phyloP scores from a whole-genome alignment of 1,284 basidiomycete species.

The Kwoniella shivajii region DNA sequence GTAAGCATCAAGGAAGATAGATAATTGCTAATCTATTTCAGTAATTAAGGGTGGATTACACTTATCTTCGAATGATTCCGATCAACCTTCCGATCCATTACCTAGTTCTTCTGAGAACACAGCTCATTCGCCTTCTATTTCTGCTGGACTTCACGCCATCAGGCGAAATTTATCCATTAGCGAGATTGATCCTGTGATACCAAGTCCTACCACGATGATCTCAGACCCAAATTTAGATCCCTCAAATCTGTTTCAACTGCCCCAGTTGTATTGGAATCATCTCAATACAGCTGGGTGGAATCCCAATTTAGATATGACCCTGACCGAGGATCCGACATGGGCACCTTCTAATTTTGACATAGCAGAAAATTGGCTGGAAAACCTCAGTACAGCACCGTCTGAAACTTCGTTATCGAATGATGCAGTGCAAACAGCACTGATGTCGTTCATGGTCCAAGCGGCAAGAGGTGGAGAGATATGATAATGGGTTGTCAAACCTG shows the following conservation, averaged over 20 bases:
- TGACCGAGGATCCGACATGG: neutral
- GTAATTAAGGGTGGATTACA: conserved; percentile 47
- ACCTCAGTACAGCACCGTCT: neutral
- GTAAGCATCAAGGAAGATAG: conserved; percentile 22
- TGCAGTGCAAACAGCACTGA: conserved; percentile 9
- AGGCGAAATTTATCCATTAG: conserved; percentile 24
- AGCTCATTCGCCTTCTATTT: conserved; percentile 4
- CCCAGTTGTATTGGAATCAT: conserved; percentile 46
- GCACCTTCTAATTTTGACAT: neutral
- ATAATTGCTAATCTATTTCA: conserved; percentile 7
- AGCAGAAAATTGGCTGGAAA: neutral
- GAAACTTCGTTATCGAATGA: neutral
- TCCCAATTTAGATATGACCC: neutral
- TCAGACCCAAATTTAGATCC: conserved; percentile 1
- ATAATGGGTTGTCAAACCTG: too few species aligned
- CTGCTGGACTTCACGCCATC: conserved; percentile 22
- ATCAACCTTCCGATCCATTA: neutral
- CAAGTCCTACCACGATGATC: conserved; percentile 6
- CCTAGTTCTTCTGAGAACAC: neutral
- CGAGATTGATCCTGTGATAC: conserved; percentile 15
- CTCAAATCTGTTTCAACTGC: conserved; percentile 35
- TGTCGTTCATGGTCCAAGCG: conserved; percentile 15
- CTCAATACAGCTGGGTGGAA: conserved; percentile 15
- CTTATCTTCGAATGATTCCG: conserved; percentile 12
- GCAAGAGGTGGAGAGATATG: conserved; percentile 1